Evolutionary conservation across 2,329 filamentous ascomycete species (phyloP).

Genomic region (Pseudonectria buxi): DNA sequence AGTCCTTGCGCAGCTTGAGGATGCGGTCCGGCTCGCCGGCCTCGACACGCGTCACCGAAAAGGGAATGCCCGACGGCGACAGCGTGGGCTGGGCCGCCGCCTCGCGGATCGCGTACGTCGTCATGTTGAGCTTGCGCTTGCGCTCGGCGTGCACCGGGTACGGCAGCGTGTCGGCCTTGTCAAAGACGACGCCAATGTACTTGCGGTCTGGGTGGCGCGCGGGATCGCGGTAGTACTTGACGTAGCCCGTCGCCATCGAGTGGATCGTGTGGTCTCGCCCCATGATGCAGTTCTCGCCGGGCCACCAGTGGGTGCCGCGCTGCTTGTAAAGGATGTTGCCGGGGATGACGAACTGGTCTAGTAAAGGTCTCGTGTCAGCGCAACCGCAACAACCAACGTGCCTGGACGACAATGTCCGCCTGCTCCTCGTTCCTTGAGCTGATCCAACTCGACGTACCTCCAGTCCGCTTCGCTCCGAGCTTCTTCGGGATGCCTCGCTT

Average conservation of each 20-base stretch:
- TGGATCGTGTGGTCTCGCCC: conserved; percentile 96
- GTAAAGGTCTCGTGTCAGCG: too few species aligned
- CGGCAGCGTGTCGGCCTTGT: conserved; percentile 74
- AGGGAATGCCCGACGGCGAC: conserved; percentile 45
- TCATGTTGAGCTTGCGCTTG: conserved; percentile 69
- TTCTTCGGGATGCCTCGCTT: conserved; percentile 66
- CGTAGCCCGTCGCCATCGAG: conserved; percentile 77
- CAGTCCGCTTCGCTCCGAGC: conserved; percentile 87
- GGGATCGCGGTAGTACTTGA: conserved; percentile 94
- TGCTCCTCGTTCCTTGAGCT: background rate
- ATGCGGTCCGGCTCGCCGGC: conserved; percentile 39
- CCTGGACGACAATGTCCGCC: background rate
- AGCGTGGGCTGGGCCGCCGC: conserved; percentile 31
- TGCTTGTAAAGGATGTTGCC: conserved; percentile 99
- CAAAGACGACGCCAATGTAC: conserved; percentile 90
- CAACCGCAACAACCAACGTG: too few species aligned
- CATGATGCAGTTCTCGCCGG: conserved; percentile 92
- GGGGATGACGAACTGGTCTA: conserved; percentile 86
- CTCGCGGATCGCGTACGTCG: conserved; percentile 42
- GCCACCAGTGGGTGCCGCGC: conserved; percentile 87
- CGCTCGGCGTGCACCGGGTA: conserved; percentile 67
- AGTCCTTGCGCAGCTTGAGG: conserved; percentile 45
- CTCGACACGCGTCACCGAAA: conserved; percentile 36
- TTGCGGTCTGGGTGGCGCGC: conserved; percentile 74
- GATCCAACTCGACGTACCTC: conserved; percentile 51